phyloP scores from a whole-genome alignment of 75 land plant species.

The Ceratopteris richardii region DNA sequence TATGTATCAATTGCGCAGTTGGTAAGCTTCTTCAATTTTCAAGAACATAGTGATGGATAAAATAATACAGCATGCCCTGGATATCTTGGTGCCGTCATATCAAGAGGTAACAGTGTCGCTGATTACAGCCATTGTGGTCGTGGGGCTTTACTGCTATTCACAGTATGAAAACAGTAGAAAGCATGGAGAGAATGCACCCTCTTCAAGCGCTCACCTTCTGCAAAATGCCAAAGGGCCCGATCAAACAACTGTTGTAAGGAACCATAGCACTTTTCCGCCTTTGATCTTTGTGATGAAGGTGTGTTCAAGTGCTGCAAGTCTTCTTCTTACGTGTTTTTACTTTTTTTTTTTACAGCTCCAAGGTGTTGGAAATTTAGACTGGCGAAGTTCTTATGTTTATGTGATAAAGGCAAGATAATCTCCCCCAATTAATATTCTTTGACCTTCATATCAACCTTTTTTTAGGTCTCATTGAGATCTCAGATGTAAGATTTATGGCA shows the following conservation, averaged over 20 bases:
- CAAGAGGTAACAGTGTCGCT: constrained; percentile 27
- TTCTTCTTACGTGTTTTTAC: no score
- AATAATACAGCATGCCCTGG: constrained; percentile 7
- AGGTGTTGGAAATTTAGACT: constrained; percentile 5
- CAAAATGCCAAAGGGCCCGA: neutral
- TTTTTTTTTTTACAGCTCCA: constrained; percentile 1
- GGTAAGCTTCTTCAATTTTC: no score
- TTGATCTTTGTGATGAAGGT: no score
- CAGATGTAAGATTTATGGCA: neutral
- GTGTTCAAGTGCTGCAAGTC: no score
- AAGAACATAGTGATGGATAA: no score
- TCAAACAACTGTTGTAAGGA: no score
- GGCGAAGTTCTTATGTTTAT: constrained; percentile 22
- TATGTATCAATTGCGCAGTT: no score
- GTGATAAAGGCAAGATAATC: constrained; percentile 16
- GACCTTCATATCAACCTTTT: neutral
- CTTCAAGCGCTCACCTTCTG: neutral
- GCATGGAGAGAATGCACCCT: neutral
- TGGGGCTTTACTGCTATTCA: constrained; percentile 14
- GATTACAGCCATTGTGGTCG: constrained; percentile 23
- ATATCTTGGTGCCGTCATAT: constrained; percentile 29
- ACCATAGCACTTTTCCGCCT: no score
- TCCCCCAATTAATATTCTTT: neutral
- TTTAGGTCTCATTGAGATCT: neutral
- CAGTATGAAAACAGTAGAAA: constrained; percentile 5